Evolutionary conservation across 2,329 filamentous ascomycete genomes (phyloP), one percentile per base, ranked within the genome.

Genomic region (Colletotrichum nymphaeae): DNA sequence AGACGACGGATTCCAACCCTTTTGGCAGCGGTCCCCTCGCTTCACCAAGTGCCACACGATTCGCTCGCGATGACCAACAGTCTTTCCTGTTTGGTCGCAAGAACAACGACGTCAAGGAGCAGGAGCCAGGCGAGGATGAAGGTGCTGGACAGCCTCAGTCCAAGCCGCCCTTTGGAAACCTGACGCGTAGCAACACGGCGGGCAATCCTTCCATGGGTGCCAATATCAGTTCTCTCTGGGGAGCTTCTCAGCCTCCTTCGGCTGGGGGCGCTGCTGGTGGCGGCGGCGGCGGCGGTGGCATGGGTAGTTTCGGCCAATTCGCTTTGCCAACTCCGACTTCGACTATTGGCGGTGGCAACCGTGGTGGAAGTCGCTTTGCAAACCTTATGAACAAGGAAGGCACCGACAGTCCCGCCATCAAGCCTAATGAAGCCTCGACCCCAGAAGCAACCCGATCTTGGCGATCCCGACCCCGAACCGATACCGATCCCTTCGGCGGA

Each of bases 221-320:
- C 16, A 74, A 78, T 80, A 56, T 68, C 82, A 75, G 69, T n/a
- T 86, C 86, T 12, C 82, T 86, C 1, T 89, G 87, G 86, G 84
- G 84, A 30, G 42, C 63, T n/a, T 63, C 66, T 12, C 26, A 57
- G 16, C 56, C 81, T 22, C 77, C 83, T 8, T 26, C 53, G 6
- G 63, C 37, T 8, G 30, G 32, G 5, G 63, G 16, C 35, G 52
- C 32, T 26, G 90, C 92, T 2, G 67, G 59, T 14, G 53, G 67
- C 12, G n/a, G 37, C 4, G 26, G 37, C 4, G 26, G 58, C 35
- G 58, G 58, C 63, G 59, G 63, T 16, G 90, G 92, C 2, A 93
- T 95, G 87, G 95, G 96, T 42, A 92, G 92, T 26, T 99, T 99
- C 83, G 96, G 96, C 12, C 97, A 92, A 78, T 98, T 98, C 82